Percentiles rank a stretch among this genome's conserved stretches.
Evolutionary conservation across 148 eudicot species (phyloP).

Genomic region (Cornus suecica): DNA sequence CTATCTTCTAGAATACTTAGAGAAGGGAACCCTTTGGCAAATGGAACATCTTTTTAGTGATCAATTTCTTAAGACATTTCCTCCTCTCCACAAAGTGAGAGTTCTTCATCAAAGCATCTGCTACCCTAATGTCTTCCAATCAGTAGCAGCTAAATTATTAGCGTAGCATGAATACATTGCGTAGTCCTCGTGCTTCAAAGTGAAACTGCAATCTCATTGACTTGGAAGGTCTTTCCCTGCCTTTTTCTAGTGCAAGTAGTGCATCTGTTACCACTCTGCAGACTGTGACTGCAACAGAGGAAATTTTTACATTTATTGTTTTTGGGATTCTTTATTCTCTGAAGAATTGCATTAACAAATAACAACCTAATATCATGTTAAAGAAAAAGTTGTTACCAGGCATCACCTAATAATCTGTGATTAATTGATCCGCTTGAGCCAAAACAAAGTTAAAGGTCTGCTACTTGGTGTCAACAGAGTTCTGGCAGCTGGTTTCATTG

Average conservation of each 20-base stretch:
- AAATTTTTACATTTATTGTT: not conserved
- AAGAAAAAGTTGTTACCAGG: not conserved
- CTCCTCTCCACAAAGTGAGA: too few relatives aligned
- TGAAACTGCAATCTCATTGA: not conserved
- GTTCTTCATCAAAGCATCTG: too few relatives aligned
- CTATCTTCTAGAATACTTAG: too few relatives aligned
- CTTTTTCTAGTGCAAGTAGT: not conserved
- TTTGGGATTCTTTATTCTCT: not conserved
- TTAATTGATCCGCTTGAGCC: not conserved
- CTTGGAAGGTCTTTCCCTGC: not conserved
- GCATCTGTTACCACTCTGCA: not conserved
- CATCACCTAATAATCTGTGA: not conserved
- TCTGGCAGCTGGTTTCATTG: not conserved
- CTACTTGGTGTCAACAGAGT: not conserved
- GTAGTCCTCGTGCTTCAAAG: not conserved
- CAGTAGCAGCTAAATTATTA: not conserved
- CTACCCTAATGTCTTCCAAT: too few relatives aligned
- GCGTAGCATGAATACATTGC: not conserved
- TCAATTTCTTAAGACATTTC: too few relatives aligned
- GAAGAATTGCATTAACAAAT: not conserved
- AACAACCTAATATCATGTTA: not conserved
- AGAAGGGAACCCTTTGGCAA: too few relatives aligned
- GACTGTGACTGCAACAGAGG: not conserved
- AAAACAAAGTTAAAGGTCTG: not conserved
- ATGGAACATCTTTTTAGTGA: too few relatives aligned